A percentile compares a stretch with the other conserved stretches of the same genome.
Conservation (phyloP, 2,329 filamentous ascomycete genomes). For the Monosporascus sp. region DNA sequence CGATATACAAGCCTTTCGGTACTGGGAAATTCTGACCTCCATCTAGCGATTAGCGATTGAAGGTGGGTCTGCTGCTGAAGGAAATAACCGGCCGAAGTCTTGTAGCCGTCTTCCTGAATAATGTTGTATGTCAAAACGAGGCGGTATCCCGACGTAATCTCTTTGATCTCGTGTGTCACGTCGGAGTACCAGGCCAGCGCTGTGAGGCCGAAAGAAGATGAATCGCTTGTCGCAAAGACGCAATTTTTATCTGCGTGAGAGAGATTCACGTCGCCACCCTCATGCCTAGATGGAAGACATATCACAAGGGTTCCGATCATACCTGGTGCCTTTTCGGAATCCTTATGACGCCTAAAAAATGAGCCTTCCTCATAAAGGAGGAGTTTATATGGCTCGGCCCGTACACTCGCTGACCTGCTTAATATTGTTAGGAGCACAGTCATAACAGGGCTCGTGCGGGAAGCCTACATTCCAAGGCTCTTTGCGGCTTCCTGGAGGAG, state of each 20-base stretch:
- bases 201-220: conserved; percentile 25
- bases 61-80: conserved; percentile 7
- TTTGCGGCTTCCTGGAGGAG: conserved; percentile 18
- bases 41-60: conserved; percentile 7
- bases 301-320: conserved; percentile 44
- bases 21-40: background rate
- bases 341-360: conserved; percentile 39
- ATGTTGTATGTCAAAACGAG: conserved; percentile 46
- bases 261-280: conserved; percentile 36
- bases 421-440: background rate
- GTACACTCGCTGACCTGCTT: conserved; percentile 7
- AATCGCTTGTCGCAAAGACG: conserved; percentile 24
- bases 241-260: conserved; percentile 26
- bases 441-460: background rate
- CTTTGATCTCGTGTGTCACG: conserved; percentile 40
- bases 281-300: conserved; percentile 38
- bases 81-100: conserved; percentile 10
- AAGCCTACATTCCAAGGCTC: conserved; percentile 23
- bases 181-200: conserved; percentile 41
- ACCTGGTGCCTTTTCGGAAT: conserved; percentile 38
- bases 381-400: conserved; percentile 35
- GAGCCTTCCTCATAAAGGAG: conserved; percentile 41
- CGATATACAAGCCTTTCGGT: conserved; percentile 8
- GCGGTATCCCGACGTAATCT: conserved; percentile 37
- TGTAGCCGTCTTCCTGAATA: conserved; percentile 19